Evolutionary conservation across 768 basidiomycete genomes (phyloP).

Genomic region (Tulasnella sp.): DNA sequence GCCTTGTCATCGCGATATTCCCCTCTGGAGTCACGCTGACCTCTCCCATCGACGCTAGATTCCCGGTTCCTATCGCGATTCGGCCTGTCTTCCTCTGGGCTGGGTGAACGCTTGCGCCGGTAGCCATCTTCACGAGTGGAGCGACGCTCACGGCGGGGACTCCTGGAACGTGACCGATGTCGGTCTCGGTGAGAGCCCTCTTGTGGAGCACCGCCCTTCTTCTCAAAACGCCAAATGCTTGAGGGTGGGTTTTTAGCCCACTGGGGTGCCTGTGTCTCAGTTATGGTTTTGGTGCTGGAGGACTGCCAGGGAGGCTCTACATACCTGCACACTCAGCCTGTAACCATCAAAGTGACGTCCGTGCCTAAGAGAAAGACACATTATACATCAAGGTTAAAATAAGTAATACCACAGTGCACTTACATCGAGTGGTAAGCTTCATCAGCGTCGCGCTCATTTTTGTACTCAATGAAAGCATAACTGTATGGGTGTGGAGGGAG

Average conservation of each 20-base stretch:
- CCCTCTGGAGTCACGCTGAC: too few relatives aligned
- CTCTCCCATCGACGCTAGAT: too few relatives aligned
- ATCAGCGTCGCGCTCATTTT: constrained; percentile 64
- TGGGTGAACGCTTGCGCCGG: constrained; percentile 25
- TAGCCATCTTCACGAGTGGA: constrained; percentile 18
- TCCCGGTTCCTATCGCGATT: too few relatives aligned
- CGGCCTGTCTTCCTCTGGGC: constrained; percentile 27
- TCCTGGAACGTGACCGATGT: constrained; percentile 37
- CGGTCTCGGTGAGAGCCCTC: constrained; percentile 28
- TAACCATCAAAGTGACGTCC: constrained; percentile 63
- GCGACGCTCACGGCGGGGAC: constrained; percentile 36
- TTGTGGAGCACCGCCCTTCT: constrained; percentile 9
- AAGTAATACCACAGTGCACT: constrained; percentile 24
- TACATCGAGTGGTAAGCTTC: constrained; percentile 80
- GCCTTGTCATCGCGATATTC: too few relatives aligned
- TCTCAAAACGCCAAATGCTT: constrained; percentile 66
- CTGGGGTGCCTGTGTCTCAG: constrained; percentile 29
- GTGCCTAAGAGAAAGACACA: constrained; percentile 40
- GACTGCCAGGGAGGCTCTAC: constrained; percentile 18
- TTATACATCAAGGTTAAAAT: neutral
- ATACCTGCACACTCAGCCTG: constrained; percentile 62
- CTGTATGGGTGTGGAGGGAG: constrained; percentile 30
- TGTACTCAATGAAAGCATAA: constrained; percentile 81
- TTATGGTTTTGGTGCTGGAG: neutral
- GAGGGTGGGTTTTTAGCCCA: constrained; percentile 80